Conservation (phyloP, 1,139 yeast genomes). For the Blastobotrys malaysiensis region DNA sequence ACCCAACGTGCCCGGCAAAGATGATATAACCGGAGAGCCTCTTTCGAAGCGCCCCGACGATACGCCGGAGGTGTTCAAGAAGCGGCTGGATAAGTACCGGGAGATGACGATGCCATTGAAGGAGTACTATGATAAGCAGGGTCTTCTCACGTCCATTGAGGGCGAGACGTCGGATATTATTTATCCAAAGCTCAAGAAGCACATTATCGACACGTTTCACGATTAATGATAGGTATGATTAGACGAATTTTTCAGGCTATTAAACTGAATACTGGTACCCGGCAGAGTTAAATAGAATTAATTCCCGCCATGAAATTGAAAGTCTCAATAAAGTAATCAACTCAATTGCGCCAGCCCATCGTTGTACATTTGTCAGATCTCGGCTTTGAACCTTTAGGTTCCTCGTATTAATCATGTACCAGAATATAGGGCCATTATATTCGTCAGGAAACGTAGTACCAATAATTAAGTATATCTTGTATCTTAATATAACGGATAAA, state of each 20-base stretch:
- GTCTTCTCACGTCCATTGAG: slow-evolving; percentile 50
- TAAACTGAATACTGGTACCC: no score
- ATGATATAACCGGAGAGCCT: slow-evolving; percentile 87
- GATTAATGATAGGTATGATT: neutral
- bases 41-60: slow-evolving; percentile 77
- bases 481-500: no score
- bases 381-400: no score
- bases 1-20: slow-evolving; percentile 73
- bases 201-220: slow-evolving; percentile 13
- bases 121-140: slow-evolving; percentile 50
- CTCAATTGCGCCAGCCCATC: no score
- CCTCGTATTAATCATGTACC: no score
- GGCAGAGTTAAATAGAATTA: no score
- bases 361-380: no score
- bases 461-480: no score
- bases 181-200: slow-evolving; percentile 55
- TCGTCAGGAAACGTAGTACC: no score
- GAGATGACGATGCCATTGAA: slow-evolving; percentile 57
- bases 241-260: neutral
- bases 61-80: slow-evolving; percentile 60
- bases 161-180: slow-evolving; percentile 84
- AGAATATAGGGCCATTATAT: no score
- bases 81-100: slow-evolving; percentile 60
- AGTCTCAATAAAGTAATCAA: no score
- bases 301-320: no score